Evolutionary conservation across 257 asterid species (phyloP).

Genomic region (Fraxinus americana): DNA sequence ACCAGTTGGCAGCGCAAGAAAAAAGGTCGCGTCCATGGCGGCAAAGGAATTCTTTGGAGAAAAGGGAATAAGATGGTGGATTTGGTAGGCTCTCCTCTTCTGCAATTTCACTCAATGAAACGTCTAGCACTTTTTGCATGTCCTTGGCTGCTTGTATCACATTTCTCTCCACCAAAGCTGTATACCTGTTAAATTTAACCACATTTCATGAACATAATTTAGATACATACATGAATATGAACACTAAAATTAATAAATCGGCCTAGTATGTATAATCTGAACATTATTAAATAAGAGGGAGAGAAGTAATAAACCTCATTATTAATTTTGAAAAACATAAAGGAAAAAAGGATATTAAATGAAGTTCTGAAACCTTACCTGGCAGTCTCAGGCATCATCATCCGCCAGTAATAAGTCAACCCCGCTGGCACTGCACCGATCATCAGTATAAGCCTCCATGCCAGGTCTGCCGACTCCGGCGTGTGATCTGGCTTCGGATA

Average conservation of each 20-base stretch:
- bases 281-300: neutral
- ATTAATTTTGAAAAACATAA: too few species aligned
- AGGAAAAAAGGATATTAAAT: too few species aligned
- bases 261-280: neutral
- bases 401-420: conserved; percentile 57
- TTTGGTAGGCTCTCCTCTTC: conserved; percentile 24
- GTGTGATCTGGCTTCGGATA: neutral
- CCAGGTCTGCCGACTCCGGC: conserved; percentile 52
- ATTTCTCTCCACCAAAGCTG: conserved; percentile 57
- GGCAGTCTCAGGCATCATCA: conserved; percentile 74
- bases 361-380: conserved; percentile 29
- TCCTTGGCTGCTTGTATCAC: conserved; percentile 49
- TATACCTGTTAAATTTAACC: conserved; percentile 34
- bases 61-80: conserved; percentile 35
- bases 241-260: too few species aligned
- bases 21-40: conserved; percentile 61
- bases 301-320: neutral
- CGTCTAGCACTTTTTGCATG: conserved; percentile 45
- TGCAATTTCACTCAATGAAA: conserved; percentile 35
- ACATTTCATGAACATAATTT: neutral
- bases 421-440: conserved; percentile 60
- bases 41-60: conserved; percentile 43
- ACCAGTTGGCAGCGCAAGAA: conserved; percentile 51
- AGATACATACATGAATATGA: too few species aligned
- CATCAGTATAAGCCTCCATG: conserved; percentile 63